phyloP scores from a whole-genome alignment of 768 basidiomycete species.

The Glaciozyma antarctica region DNA sequence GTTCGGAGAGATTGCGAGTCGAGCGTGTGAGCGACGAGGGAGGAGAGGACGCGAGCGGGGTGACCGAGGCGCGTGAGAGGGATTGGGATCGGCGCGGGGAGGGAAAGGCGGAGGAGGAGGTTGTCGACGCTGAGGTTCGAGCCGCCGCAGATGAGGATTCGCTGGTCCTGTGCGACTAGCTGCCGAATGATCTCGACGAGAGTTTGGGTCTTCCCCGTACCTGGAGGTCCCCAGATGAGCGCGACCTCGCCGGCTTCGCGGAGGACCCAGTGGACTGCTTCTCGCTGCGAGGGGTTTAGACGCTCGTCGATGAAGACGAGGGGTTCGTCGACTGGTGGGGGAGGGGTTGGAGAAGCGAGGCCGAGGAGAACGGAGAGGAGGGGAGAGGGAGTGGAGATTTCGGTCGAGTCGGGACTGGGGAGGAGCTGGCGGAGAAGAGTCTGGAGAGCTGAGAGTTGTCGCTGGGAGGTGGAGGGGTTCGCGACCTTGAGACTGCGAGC shows the following conservation, averaged over 20 bases:
- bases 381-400: not conserved
- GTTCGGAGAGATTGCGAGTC: conserved; percentile 41
- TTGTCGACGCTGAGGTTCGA: conserved; percentile 95
- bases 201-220: conserved; percentile 84
- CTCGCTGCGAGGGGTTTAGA: conserved; percentile 74
- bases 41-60: conserved; percentile 78
- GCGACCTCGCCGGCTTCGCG: conserved; percentile 63
- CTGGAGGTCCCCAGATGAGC: conserved; percentile 96
- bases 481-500: conserved; percentile 61
- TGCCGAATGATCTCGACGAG: conserved; percentile 89
- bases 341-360: conserved; percentile 40
- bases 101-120: conserved; percentile 66
- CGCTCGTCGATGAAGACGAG: conserved; percentile 62
- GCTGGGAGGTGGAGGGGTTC: conserved; percentile 83
- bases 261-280: conserved; percentile 73
- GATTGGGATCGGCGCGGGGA: conserved; percentile 19
- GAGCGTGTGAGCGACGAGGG: conserved; percentile 41
- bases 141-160: conserved; percentile 81
- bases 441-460: conserved; percentile 63
- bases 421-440: not conserved
- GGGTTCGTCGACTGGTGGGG: conserved; percentile 36
- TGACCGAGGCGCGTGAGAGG: conserved; percentile 81
- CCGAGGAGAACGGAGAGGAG: conserved; percentile 65
- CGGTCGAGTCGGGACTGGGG: no score
- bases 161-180: conserved; percentile 43